Conservation (phyloP, 2,329 filamentous ascomycete species). For the Zymoseptoria ardabiliae region DNA sequence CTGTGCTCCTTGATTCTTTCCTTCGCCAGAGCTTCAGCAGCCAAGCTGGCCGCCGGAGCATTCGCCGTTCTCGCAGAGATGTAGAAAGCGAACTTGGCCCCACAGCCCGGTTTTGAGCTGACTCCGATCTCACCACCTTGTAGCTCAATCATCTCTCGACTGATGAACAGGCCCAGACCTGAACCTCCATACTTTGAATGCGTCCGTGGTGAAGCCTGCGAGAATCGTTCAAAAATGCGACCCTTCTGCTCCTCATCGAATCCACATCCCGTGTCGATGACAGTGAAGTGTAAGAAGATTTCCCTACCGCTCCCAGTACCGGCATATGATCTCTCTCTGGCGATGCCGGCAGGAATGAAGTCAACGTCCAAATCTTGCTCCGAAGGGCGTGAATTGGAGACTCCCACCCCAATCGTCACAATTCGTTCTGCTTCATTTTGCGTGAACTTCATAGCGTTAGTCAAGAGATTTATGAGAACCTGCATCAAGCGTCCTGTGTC, state of each 20-base stretch:
- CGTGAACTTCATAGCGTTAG: slow-evolving; percentile 25
- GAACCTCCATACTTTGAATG: slow-evolving; percentile 65
- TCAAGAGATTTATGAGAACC: slow-evolving; percentile 24
- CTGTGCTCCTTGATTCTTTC: background rate
- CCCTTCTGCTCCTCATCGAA: slow-evolving; percentile 30
- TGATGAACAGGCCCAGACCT: slow-evolving; percentile 63
- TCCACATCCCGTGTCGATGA: slow-evolving; percentile 33
- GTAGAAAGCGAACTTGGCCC: slow-evolving; percentile 61
- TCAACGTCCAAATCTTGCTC: slow-evolving; percentile 16
- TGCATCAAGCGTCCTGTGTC: slow-evolving; percentile 21
- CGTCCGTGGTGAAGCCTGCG: slow-evolving; percentile 58
- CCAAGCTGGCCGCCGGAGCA: background rate
- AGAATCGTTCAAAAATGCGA: slow-evolving; percentile 59
- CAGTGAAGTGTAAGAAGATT: slow-evolving; percentile 16
- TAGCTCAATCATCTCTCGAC: slow-evolving; percentile 57
- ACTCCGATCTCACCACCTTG: slow-evolving; percentile 64
- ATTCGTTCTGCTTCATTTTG: slow-evolving; percentile 11
- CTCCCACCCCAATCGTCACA: slow-evolving; percentile 14
- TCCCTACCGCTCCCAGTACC: slow-evolving; percentile 5
- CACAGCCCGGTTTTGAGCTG: slow-evolving; percentile 48
- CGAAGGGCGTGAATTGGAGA: slow-evolving; percentile 10
- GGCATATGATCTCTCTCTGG: slow-evolving; percentile 6
- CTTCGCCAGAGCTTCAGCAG: background rate
- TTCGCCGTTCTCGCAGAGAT: slow-evolving; percentile 44
- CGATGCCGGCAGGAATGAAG: slow-evolving; percentile 14